Conservation (phyloP, 176 grass and related monocot genomes). For the Tillandsia fasciculata region DNA sequence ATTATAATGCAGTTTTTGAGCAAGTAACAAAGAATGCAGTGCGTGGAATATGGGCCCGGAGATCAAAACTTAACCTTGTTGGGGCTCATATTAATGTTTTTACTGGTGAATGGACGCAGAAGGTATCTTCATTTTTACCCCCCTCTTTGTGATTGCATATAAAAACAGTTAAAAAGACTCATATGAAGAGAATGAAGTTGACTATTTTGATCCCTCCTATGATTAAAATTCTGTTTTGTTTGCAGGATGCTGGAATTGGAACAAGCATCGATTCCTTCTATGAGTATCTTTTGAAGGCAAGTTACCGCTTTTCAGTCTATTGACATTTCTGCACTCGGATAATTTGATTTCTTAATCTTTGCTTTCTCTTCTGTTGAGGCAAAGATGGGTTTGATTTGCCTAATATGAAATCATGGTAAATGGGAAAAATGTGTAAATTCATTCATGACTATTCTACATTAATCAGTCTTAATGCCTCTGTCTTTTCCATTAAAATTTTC, state of each 20-base stretch:
- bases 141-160: background rate
- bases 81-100: constrained; percentile 99
- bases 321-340: background rate
- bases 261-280: constrained; percentile 99
- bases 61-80: constrained; percentile 86
- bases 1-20: constrained; percentile 69
- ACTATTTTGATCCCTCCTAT: background rate
- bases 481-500: too few species aligned
- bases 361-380: background rate
- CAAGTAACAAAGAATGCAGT: constrained; percentile 89
- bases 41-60: constrained; percentile 80
- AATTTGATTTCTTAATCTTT: background rate
- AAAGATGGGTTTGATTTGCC: background rate
- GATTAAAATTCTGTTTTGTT: background rate
- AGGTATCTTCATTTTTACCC: constrained; percentile 30
- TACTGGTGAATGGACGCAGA: constrained; percentile 97
- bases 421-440: too few species aligned
- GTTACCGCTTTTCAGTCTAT: constrained; percentile 1
- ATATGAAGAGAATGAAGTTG: background rate
- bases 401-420: too few species aligned
- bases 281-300: constrained; percentile 95
- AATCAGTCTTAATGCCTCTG: too few species aligned
- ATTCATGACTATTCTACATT: too few species aligned
- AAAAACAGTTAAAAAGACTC: background rate
- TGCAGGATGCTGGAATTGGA: constrained; percentile 88